phyloP scores from a whole-genome alignment of 2,329 filamentous ascomycete genomes.

The Microsporum canis region DNA sequence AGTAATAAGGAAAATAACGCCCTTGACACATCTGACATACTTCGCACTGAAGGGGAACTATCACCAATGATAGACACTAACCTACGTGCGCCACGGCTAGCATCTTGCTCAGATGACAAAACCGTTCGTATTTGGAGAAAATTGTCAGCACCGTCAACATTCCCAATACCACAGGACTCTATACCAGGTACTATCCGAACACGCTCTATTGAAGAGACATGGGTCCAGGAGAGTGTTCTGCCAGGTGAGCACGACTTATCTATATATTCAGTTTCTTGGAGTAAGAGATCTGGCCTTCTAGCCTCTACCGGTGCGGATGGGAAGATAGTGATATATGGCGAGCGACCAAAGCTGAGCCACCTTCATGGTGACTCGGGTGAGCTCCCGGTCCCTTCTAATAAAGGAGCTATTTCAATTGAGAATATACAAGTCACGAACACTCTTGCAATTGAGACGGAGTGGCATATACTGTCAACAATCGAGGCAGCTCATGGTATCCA shows the following conservation, averaged over 20 bases:
- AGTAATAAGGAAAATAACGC: not conserved
- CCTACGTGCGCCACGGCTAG: conserved; percentile 44
- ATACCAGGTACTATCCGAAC: conserved; percentile 87
- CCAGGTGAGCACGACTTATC: conserved; percentile 67
- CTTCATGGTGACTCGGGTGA: conserved; percentile 8
- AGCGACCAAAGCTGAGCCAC: conserved; percentile 28
- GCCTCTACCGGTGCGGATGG: conserved; percentile 89
- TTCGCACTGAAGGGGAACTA: conserved; percentile 13
- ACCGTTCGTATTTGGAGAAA: conserved; percentile 71
- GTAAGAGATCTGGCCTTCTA: conserved; percentile 59
- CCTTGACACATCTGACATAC: conserved; percentile 11
- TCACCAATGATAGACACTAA: not conserved
- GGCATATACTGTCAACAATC: conserved; percentile 59
- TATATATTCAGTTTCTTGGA: conserved; percentile 80
- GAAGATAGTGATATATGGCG: conserved; percentile 65
- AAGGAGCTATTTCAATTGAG: not conserved
- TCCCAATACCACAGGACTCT: conserved; percentile 34
- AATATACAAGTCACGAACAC: not conserved
- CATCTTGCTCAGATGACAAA: conserved; percentile 76
- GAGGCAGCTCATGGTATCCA: conserved; percentile 78
- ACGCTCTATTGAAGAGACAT: conserved; percentile 61
- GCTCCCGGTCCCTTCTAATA: conserved; percentile 7
- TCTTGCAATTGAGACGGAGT: conserved; percentile 39
- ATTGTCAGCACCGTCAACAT: conserved; percentile 35
- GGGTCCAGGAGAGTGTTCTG: conserved; percentile 65